Evolutionary conservation across 2,329 filamentous ascomycete species (phyloP).

Genomic region (Sphaerulina vaccinii): DNA sequence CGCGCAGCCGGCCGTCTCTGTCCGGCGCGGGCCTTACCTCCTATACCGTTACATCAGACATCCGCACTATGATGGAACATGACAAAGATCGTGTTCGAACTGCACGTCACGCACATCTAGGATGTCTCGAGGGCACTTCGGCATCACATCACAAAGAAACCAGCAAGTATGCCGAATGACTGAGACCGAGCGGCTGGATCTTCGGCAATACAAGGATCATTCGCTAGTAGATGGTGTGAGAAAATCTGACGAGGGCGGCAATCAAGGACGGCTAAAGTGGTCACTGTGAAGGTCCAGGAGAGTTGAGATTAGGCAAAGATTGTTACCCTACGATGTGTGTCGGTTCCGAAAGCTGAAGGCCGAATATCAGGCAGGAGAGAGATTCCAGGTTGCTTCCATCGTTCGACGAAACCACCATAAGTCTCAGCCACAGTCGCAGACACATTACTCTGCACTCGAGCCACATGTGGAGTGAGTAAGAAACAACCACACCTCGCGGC

Average conservation of each 20-base stretch:
- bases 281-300: background rate
- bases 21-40: background rate
- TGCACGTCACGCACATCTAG: background rate
- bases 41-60: background rate
- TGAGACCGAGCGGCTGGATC: slow-evolving; percentile 2
- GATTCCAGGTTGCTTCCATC: background rate
- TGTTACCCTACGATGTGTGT: background rate
- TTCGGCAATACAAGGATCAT: background rate
- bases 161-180: background rate
- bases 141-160: background rate
- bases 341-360: slow-evolving; percentile 7
- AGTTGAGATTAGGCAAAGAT: background rate
- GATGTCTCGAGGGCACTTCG: slow-evolving; percentile 13
- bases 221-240: background rate
- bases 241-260: background rate
- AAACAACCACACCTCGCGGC: no score
- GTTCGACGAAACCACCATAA: background rate
- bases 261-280: background rate
- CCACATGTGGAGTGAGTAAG: no score
- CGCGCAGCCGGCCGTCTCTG: background rate
- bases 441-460: background rate
- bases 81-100: background rate
- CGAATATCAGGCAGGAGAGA: slow-evolving; percentile 3
- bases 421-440: background rate
- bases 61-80: background rate